A percentile compares a stretch with the other conserved stretches of the same genome.
Conservation (phyloP, 306 rosid species). For the Prunus campanulata region DNA sequence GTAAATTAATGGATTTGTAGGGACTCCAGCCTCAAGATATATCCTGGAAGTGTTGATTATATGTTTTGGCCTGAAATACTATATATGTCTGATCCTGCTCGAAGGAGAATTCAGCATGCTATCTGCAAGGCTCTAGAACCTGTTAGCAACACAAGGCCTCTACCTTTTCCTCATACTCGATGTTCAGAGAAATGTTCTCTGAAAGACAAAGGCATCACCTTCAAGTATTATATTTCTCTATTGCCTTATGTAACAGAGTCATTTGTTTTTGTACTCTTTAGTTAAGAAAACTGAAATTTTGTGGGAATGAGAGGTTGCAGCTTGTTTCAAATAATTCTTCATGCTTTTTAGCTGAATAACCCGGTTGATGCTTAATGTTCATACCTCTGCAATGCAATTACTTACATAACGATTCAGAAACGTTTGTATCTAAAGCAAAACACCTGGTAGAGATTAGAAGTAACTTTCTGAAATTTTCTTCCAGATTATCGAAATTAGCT, state of each 20-base stretch:
- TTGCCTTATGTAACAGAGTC: slow-evolving; percentile 7
- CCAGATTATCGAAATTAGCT: background rate
- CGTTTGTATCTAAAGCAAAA: background rate
- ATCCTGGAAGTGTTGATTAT: slow-evolving; percentile 10
- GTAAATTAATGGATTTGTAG: slow-evolving; percentile 32
- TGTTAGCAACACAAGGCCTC: background rate
- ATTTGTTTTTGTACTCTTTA: background rate
- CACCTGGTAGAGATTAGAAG: background rate
- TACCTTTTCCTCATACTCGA: background rate
- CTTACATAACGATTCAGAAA: background rate
- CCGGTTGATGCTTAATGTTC: background rate
- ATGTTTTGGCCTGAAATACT: slow-evolving; percentile 23
- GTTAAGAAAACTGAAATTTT: background rate
- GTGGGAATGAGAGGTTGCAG: slow-evolving; percentile 5
- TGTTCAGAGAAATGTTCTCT: background rate
- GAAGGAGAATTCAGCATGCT: slow-evolving; percentile 11
- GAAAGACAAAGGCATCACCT: slow-evolving; percentile 4
- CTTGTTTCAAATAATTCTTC: background rate
- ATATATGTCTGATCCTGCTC: slow-evolving; percentile 14
- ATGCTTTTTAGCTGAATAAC: background rate
- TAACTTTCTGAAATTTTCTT: background rate
- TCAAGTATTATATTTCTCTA: slow-evolving; percentile 4
- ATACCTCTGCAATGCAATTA: background rate
- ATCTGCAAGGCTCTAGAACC: slow-evolving; percentile 20
- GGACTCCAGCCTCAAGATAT: background rate